These are phyloP conservation scores for Aphanomyces euteiches DNA, from an alignment of 352 stramenopile genomes.

Conservation along the genomic window DNA sequence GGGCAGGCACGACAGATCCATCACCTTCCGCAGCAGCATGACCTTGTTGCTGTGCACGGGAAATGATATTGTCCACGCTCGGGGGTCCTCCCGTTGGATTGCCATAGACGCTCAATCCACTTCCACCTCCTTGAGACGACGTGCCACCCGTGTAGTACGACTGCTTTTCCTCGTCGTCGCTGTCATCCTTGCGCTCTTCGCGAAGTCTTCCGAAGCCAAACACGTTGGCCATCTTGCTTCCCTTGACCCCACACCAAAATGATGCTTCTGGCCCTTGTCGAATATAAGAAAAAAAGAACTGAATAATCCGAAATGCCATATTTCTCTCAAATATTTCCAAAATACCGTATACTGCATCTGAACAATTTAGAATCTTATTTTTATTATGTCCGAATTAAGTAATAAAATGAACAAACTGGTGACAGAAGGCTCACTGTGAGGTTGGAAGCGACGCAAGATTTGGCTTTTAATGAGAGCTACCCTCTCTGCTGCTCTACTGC, in stretches of 20 bases:
- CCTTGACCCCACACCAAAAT: background rate
- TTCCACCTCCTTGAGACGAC: slow-evolving; percentile 59
- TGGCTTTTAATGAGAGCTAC: too few relatives aligned
- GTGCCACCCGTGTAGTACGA: slow-evolving; percentile 34
- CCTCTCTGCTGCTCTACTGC: too few relatives aligned
- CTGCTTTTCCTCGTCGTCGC: slow-evolving; percentile 45
- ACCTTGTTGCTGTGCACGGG: slow-evolving; percentile 68
- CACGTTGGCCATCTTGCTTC: slow-evolving; percentile 64
- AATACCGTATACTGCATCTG: too few relatives aligned
- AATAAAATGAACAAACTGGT: too few relatives aligned
- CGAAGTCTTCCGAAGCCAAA: slow-evolving; percentile 72
- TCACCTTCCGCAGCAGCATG: slow-evolving; percentile 32
- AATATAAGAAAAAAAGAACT: background rate
- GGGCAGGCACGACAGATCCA: slow-evolving; percentile 29
- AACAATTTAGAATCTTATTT: too few relatives aligned
- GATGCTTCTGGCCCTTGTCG: too few relatives aligned
- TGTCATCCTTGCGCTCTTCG: slow-evolving; percentile 32
- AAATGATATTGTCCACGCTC: slow-evolving; percentile 75
- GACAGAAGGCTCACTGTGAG: too few relatives aligned
- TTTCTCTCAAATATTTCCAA: too few relatives aligned
- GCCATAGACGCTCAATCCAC: slow-evolving; percentile 64
- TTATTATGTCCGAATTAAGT: too few relatives aligned
- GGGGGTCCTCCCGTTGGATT: slow-evolving; percentile 41
- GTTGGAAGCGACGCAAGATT: too few relatives aligned
- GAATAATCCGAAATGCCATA: background rate